Conservation (phyloP, 257 asterid species). For the Solanum infundibuliforme region DNA sequence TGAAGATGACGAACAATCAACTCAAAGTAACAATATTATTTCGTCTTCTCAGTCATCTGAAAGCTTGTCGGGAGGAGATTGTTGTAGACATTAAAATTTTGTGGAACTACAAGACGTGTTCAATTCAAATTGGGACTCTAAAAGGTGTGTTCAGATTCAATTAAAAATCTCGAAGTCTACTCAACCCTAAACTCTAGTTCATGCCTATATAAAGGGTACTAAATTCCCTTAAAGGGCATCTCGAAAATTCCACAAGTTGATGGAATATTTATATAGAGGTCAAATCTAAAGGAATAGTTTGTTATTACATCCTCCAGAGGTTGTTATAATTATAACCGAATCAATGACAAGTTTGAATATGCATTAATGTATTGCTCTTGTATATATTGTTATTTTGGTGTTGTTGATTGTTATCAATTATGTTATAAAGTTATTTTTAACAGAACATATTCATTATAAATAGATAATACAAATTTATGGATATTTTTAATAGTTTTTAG, state of each 20-base stretch:
- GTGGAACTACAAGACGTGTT: too few species aligned
- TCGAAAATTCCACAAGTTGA: too few species aligned
- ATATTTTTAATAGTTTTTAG: not conserved
- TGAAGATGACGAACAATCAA: not conserved
- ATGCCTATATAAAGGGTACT: too few species aligned
- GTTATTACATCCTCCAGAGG: not conserved
- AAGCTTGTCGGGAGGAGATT: not conserved
- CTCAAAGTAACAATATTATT: not conserved
- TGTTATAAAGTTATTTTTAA: too few species aligned
- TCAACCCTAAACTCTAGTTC: too few species aligned
- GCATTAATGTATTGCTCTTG: not conserved
- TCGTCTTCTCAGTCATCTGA: not conserved
- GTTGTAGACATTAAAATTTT: not conserved
- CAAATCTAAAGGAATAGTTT: not conserved
- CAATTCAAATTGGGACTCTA: too few species aligned
- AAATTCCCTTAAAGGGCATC: too few species aligned
- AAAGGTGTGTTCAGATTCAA: too few species aligned
- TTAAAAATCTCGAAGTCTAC: too few species aligned
- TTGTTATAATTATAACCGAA: not conserved
- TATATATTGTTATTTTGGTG: too few species aligned
- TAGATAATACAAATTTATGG: not conserved
- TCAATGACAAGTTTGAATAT: not conserved
- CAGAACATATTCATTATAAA: not conserved
- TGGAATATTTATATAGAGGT: too few species aligned
- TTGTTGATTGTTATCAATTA: not conserved